Evolutionary conservation across 306 rosid species (phyloP).

Genomic region (Comarum palustre): DNA sequence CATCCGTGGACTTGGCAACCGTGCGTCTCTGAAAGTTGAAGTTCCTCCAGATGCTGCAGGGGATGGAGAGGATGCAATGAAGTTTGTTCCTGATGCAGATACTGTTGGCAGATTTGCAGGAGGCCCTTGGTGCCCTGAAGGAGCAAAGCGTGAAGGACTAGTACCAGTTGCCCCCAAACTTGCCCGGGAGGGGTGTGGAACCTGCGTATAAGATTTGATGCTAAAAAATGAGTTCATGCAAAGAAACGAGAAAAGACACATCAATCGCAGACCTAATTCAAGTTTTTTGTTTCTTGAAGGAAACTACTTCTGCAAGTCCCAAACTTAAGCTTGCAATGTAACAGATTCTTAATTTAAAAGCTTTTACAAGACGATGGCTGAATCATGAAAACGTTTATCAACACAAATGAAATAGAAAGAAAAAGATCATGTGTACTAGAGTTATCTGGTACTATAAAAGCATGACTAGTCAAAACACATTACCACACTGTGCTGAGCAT

Average conservation of each 20-base stretch:
- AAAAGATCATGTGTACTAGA: constrained; percentile 10
- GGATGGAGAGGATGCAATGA: constrained; percentile 82
- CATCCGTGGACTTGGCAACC: constrained; percentile 81
- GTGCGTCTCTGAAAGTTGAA: constrained; percentile 74
- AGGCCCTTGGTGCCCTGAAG: constrained; percentile 54
- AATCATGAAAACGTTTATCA: neutral
- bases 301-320: neutral
- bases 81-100: constrained; percentile 72
- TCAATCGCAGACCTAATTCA: neutral
- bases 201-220: constrained; percentile 46
- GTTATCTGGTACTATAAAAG: neutral
- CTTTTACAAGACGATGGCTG: neutral
- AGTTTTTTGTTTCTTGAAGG: neutral
- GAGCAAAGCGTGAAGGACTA: constrained; percentile 82
- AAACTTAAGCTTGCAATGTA: neutral
- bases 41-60: constrained; percentile 92
- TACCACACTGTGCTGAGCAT: constrained; percentile 59
- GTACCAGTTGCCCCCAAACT: constrained; percentile 47
- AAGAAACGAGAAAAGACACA: neutral
- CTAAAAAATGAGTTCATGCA: neutral
- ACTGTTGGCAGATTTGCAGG: constrained; percentile 57
- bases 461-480: constrained; percentile 10
- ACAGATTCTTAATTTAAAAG: neutral
- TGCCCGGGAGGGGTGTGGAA: constrained; percentile 65
- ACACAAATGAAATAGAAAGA: constrained; percentile 6